These are phyloP conservation scores for Tritrichomonas foetus DNA, from an alignment of 208 protist species.

Conservation along the genomic window DNA sequence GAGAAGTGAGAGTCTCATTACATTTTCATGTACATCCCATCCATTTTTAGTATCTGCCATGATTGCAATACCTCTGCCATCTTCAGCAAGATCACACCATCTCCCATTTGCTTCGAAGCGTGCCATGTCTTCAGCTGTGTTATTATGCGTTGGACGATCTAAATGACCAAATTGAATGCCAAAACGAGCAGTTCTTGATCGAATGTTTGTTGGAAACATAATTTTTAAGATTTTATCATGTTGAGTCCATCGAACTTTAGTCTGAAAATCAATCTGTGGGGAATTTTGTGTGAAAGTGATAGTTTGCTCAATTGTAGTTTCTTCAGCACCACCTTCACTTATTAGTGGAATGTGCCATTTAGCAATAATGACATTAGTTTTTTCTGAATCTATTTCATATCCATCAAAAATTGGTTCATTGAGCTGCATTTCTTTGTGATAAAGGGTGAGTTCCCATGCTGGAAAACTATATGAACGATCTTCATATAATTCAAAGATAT, in stretches of 20 bases:
- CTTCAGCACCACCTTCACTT: background rate
- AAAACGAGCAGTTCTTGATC: background rate
- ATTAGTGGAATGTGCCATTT: background rate
- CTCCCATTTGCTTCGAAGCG: background rate
- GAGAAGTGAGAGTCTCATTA: background rate
- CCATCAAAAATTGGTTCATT: background rate
- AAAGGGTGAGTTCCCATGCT: background rate
- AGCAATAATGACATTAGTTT: background rate
- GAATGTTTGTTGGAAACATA: background rate
- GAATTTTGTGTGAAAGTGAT: background rate
- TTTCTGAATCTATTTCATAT: background rate
- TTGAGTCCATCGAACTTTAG: background rate
- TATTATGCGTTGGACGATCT: background rate
- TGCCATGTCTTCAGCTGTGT: background rate
- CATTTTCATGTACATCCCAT: background rate
- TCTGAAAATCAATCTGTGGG: background rate
- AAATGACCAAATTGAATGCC: background rate
- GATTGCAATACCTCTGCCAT: background rate
- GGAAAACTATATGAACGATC: background rate
- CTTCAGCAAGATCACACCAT: background rate
- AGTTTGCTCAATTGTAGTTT: background rate
- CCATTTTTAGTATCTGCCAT: background rate
- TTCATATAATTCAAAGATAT: background rate
- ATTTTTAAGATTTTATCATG: background rate
- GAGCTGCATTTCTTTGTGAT: conserved; percentile 14